phyloP scores from a whole-genome alignment of 208 protist species.

The Leishmania mexicana region DNA sequence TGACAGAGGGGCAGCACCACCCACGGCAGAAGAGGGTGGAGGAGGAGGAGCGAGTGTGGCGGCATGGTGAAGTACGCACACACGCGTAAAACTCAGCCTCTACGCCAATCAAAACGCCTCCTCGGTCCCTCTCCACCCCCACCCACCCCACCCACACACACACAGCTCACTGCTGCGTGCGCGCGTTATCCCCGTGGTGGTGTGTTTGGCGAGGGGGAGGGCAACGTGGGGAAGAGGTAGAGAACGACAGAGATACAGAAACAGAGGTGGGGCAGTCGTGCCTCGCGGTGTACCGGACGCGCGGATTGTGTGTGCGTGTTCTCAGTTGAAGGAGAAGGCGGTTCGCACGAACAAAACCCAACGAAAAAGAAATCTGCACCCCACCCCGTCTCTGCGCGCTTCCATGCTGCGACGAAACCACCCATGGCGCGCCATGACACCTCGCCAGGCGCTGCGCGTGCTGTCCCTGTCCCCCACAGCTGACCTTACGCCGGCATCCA shows the following conservation, averaged over 20 bases:
- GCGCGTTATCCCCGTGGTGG: background rate
- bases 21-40: background rate
- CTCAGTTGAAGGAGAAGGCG: background rate
- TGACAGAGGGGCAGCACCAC: background rate
- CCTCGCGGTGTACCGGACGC: background rate
- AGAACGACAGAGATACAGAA: background rate
- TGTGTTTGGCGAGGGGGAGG: background rate
- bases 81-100: background rate
- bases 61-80: background rate
- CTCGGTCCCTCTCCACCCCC: background rate
- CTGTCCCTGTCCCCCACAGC: constrained; percentile 40
- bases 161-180: background rate
- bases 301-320: background rate
- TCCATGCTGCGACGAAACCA: constrained; percentile 25
- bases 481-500: constrained; percentile 45
- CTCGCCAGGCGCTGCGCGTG: constrained; percentile 59
- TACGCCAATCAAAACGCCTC: background rate
- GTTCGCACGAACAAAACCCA: background rate
- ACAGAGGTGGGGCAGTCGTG: background rate
- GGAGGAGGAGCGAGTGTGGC: background rate
- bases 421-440: constrained; percentile 50
- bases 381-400: background rate
- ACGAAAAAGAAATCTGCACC: too few relatives aligned
- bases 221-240: background rate
- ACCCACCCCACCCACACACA: background rate